Evolutionary conservation across 1,139 yeast species (phyloP), one percentile per base, ranked within the genome.

Genomic region (Yamadazyma membranifaciens): DNA sequence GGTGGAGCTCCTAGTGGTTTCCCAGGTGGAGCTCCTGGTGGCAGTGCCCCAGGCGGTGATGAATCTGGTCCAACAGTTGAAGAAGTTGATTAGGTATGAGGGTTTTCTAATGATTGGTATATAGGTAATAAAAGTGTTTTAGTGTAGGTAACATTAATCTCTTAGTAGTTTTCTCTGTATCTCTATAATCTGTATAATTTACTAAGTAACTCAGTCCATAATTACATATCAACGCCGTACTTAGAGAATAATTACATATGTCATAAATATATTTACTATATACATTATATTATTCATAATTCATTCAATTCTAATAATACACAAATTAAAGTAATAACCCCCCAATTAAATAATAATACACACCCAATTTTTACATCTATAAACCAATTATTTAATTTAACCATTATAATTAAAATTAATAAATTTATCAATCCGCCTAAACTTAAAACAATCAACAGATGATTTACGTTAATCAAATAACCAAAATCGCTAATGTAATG

Each of bases 1-100:
- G 67, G 65, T 38, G 70, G 60, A 32, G 66, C 67, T 42, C 67
- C 74, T 45, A 72, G 72, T 34, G 73, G 67, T 15, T 51, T 56
- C 51, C 76, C 79, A 47, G 75, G 74, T 48, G 65, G 60, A 12
- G 57, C 55, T 44, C 71, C 71, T 38, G 26, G 26, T 13, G 35
- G 27, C 26, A 28, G 26, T 33, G 14, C 35, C 4, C 39, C 33
- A 6, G 62, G 59, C 32, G 63, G 52, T 41, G 70, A 65, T 40
- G 87, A 86, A 39, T 86, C 87, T 60, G 87, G 86, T 39, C 87
- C 87, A 60, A 80, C 86, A 42, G 87, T 81, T 42, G 87, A 81
- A 65, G 87, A 81, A 65, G 86, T 81, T 55, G 87, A 81, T 60
- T 81, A 68, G 61, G 33, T 34, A 10, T 26, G 13, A 14, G n/a